These are phyloP conservation scores for Dipodascus geniculatus DNA, from an alignment of 805 yeast species.

Conservation along the genomic window DNA sequence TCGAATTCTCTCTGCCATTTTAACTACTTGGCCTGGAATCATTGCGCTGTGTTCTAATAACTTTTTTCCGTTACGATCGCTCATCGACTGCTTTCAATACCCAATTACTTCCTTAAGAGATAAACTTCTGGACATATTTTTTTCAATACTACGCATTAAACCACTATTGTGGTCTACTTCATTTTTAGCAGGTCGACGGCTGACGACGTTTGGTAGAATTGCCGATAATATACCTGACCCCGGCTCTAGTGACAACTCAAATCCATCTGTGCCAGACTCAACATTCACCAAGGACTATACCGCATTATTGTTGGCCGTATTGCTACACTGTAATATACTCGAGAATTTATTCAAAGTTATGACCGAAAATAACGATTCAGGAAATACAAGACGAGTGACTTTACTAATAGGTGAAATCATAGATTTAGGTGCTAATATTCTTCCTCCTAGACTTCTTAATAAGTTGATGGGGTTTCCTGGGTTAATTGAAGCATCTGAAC, in stretches of 20 bases:
- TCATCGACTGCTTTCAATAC: constrained; percentile 50
- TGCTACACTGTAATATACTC: constrained; percentile 45
- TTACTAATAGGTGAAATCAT: constrained; percentile 52
- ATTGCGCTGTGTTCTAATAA: constrained; percentile 48
- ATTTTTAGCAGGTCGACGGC: constrained; percentile 22
- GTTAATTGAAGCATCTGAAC: constrained; percentile 17
- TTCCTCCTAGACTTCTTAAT: constrained; percentile 37
- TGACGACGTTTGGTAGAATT: constrained; percentile 13
- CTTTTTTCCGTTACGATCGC: constrained; percentile 41
- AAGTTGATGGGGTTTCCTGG: constrained; percentile 17
- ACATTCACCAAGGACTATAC: constrained; percentile 44
- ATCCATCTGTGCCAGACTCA: constrained; percentile 7
- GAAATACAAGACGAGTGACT: constrained; percentile 46
- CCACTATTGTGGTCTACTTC: constrained; percentile 41
- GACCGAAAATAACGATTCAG: constrained; percentile 33
- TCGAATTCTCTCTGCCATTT: constrained; percentile 42
- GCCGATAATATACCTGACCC: constrained; percentile 23
- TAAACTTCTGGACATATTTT: constrained; percentile 56
- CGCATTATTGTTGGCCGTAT: constrained; percentile 44
- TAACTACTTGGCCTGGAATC: constrained; percentile 71
- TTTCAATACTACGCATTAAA: constrained; percentile 52
- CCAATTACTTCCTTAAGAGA: constrained; percentile 44
- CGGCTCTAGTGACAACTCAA: constrained; percentile 29
- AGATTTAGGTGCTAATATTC: constrained; percentile 38
- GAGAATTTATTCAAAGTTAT: constrained; percentile 35